Evolutionary conservation across 768 basidiomycete genomes (phyloP).

Genomic region (Kwoniella mangroviensis): DNA sequence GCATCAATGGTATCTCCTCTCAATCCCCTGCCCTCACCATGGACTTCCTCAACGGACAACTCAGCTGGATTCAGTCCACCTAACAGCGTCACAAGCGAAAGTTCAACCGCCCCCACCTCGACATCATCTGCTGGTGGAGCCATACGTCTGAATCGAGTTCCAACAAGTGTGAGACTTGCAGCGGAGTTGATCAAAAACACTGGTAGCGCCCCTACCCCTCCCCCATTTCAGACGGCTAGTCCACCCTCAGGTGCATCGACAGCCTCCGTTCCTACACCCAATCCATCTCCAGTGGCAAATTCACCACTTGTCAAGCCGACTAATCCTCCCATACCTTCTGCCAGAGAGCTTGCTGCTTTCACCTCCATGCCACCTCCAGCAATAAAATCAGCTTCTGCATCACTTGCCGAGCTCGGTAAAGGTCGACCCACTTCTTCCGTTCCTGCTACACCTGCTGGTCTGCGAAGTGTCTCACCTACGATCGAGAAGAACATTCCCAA

Average conservation of each 20-base stretch:
- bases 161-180: conserved; percentile 59
- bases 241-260: conserved; percentile 26
- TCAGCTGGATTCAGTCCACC: conserved; percentile 34
- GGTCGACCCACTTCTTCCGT: conserved; percentile 36
- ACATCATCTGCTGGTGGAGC: conserved; percentile 37
- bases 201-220: conserved; percentile 20
- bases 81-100: conserved; percentile 33
- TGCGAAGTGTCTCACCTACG: conserved; percentile 37
- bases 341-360: conserved; percentile 18
- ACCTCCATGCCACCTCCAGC: conserved; percentile 28
- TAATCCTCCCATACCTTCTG: conserved; percentile 5
- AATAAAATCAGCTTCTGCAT: conserved; percentile 9
- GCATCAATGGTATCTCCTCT: conserved; percentile 56
- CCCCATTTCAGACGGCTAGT: conserved; percentile 14
- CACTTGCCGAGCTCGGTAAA: conserved; percentile 29
- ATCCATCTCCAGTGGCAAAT: conserved; percentile 28
- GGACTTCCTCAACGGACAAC: conserved; percentile 35
- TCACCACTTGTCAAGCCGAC: neutral
- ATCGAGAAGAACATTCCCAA: conserved; percentile 24
- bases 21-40: conserved; percentile 55
- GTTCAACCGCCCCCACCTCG: conserved; percentile 31
- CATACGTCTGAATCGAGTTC: conserved; percentile 60
- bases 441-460: conserved; percentile 43
- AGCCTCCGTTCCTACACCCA: conserved; percentile 39
- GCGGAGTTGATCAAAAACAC: conserved; percentile 58